Evolutionary conservation across 345 rosid genomes (phyloP), one percentile per base, ranked within the genome.

Genomic region (Gossypium mustelinum): DNA sequence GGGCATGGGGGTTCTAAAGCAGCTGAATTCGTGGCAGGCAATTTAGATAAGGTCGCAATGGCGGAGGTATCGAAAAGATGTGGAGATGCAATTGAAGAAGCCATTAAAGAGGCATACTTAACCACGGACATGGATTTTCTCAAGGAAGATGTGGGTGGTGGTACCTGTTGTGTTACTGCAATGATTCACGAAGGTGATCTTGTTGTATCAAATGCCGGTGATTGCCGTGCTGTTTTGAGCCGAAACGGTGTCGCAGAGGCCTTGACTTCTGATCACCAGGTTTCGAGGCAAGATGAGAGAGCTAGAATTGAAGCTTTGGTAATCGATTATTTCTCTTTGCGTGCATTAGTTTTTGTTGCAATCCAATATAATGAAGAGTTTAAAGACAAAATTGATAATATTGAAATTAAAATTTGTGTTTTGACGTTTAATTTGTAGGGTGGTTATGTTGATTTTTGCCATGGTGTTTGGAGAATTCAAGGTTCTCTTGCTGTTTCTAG

Each of bases 1-100:
- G 98, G 98, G 75, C 98, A 94, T 62, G 97, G 97, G 58, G 97
- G 98, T 27, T 78, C 79, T 2, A 82, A 87, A 74, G 98, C 97
- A 61, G 94, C 98, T 25, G 93, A 88, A 59, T 94, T 87, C 59
- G 97, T 96, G 0, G 94, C 97, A 7, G 50, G 81, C 57, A 90
- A 90, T 68, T 80, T 94, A 44, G 78, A 81, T 12, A 87, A 85
- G 79, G 89, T 89, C 73, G 87, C 90, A 22, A 51, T 81, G 16
- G 79, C 75, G 6, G 90, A 79, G 70, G 77, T 85, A 12, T 55
- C 47, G 34, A 76, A 79, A 55, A 79, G 87, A 68, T 72, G 69
- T 45, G 88, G 76, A 29, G 79, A 69, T n/a, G 79, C 80, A 39
- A 52, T 83, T 3, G 84, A 88, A 61, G 76, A 24, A 65, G 97